Base-by-base conservation (phyloP, 2,329 filamentous ascomycete species). In the Lasiodiplodia theobromae region DNA sequence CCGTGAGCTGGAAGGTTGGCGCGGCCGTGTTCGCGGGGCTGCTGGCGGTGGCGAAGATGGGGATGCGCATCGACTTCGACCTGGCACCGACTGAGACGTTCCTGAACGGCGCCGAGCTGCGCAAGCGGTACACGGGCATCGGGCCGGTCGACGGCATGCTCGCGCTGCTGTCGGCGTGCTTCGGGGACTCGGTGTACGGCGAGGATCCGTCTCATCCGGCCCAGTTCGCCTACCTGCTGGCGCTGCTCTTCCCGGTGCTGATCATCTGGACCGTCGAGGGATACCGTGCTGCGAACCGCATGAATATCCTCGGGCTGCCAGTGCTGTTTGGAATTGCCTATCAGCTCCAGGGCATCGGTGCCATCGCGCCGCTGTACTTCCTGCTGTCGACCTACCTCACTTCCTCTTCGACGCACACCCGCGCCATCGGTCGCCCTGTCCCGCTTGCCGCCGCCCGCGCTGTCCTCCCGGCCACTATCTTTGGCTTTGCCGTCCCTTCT, bases 331-430 rank as follows among this genome's bases (percentile, higher is more conserved):
- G 63, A 11, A 2, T 73, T 72, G 53, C 21, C 12, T 67, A 49
- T 28, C 62, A 70, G 18, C 18, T 69, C 25, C 12, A 40, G 7
- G 54, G 67, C 47, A 68, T 70, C n/a, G 67, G 56, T 34, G 51
- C 31, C 18, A 73, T 75, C 51, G 71, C 73, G 7, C 74, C 76
- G 11, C 31, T 75, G 1, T 76, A 73, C 66, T 76, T 72, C 51
- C 68, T 73, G 12, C 71, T 70, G 44, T 66, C 21, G 73, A 70
- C 58, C 53, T 73, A 57, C 67, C 28, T 73, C 70, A 54, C 8
- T 31, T 56, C 1, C 11, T 49, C 16, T 74, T 38, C 52, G 63
- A 2, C 51, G 70, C 10, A 74, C 60, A 72, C 70, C 40, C 53
- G 67, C 1, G 54, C 71, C 6, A 40, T 62, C 12, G 57, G 65